Conservation (phyloP, 805 yeast genomes). For the Teunomyces barrocoloradensis region DNA sequence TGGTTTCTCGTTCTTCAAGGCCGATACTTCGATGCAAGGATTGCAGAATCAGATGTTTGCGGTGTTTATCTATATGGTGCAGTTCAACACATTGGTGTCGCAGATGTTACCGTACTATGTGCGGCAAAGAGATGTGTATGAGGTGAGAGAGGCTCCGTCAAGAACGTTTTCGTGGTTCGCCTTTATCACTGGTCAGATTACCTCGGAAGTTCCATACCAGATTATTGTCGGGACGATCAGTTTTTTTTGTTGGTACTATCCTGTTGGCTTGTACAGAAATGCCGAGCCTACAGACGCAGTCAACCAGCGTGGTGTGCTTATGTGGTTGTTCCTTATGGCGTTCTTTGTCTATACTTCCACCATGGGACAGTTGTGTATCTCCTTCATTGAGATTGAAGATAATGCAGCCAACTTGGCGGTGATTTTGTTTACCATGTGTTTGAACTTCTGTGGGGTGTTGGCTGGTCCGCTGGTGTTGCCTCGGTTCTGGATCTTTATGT, state of each 20-base stretch:
- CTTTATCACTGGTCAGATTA: conserved; percentile 58
- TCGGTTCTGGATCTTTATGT: conserved; percentile 83
- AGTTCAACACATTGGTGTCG: conserved; percentile 55
- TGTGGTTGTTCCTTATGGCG: conserved; percentile 40
- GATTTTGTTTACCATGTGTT: conserved; percentile 56
- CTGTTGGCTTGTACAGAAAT: conserved; percentile 34
- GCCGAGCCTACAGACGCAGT: conserved; percentile 51
- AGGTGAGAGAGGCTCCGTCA: conserved; percentile 71
- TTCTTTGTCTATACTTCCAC: conserved; percentile 57
- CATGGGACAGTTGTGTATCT: conserved; percentile 56
- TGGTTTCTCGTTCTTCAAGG: conserved; percentile 73
- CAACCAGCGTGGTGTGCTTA: conserved; percentile 58
- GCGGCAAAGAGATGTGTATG: conserved; percentile 62
- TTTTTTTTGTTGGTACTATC: conserved; percentile 49
- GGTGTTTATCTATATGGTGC: conserved; percentile 62
- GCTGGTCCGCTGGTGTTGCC: conserved; percentile 62
- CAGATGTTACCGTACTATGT: conserved; percentile 59
- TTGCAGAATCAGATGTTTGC: conserved; percentile 70
- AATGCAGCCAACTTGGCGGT: conserved; percentile 63
- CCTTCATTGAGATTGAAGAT: conserved; percentile 57
- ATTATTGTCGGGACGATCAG: conserved; percentile 59
- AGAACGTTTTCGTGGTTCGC: conserved; percentile 67
- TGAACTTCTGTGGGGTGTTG: conserved; percentile 79
- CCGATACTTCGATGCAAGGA: conserved; percentile 41
- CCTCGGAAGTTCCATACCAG: conserved; percentile 68